Percentiles rank a stretch among this genome's conserved stretches.
Evolutionary conservation across 176 grass and related monocot genomes (phyloP).

Genomic region (Tillandsia leiboldiana): DNA sequence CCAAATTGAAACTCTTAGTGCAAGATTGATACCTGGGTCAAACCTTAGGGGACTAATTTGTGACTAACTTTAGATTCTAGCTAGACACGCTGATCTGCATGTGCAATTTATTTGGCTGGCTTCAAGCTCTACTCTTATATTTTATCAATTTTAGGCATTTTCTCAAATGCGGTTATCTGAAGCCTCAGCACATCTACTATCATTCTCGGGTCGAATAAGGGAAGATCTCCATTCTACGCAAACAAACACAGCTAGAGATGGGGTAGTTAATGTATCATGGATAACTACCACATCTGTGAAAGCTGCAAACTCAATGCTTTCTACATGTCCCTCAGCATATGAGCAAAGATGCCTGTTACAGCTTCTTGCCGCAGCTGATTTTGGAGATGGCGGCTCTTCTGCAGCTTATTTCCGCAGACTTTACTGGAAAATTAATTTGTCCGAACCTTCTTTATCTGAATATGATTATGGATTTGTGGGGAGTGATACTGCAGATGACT

Average conservation of each 20-base stretch:
- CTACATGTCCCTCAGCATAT: constrained; percentile 78
- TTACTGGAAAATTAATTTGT: constrained; percentile 89
- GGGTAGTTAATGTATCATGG: constrained; percentile 56
- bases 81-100: too few relatives aligned
- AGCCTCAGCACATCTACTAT: constrained; percentile 70
- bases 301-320: constrained; percentile 73
- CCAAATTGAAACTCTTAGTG: too few relatives aligned
- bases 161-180: constrained; percentile 90
- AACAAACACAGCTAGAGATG: constrained; percentile 39
- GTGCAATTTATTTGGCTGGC: constrained; percentile 20
- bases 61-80: too few relatives aligned
- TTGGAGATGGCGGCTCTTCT: constrained; percentile 75
- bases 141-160: constrained; percentile 61
- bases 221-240: constrained; percentile 55
- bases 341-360: constrained; percentile 75
- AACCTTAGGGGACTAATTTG: too few relatives aligned
- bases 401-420: constrained; percentile 62
- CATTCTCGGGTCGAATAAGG: constrained; percentile 70
- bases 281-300: constrained; percentile 70
- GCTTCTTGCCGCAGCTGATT: constrained; percentile 80
- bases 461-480: constrained; percentile 51
- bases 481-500: constrained; percentile 75
- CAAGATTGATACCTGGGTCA: neutral
- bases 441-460: constrained; percentile 57
- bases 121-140: constrained; percentile 17